Conservation (phyloP, 2,329 filamentous ascomycete species). For the Dothiorella sarmentorum region DNA sequence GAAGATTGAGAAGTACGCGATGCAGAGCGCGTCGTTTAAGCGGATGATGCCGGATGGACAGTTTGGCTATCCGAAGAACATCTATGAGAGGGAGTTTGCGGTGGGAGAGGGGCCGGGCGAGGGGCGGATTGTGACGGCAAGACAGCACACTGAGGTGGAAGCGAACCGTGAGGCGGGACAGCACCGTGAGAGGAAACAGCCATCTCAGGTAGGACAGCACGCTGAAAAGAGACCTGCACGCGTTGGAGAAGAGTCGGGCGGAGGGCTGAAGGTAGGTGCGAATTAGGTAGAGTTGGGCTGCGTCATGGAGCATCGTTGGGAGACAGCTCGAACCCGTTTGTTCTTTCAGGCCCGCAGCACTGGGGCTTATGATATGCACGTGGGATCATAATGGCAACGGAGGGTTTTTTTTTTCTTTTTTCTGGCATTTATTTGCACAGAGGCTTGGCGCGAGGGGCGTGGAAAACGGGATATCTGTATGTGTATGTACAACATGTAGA, state of each 20-base stretch:
- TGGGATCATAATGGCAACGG: too few species aligned
- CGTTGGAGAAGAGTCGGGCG: too few species aligned
- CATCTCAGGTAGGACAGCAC: too few species aligned
- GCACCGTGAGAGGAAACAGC: too few species aligned
- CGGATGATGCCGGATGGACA: not conserved
- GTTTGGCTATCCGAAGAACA: not conserved
- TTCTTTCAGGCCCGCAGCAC: too few species aligned
- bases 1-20: not conserved
- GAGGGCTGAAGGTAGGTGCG: not conserved
- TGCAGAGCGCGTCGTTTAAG: not conserved
- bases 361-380: not conserved
- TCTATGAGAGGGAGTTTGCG: not conserved
- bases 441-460: not conserved
- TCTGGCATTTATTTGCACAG: not conserved
- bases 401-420: too few species aligned
- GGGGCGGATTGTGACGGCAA: not conserved
- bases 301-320: too few species aligned
- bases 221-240: too few species aligned
- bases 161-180: too few species aligned
- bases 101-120: not conserved
- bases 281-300: not conserved
- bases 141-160: too few species aligned
- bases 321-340: too few species aligned
- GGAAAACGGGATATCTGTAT: not conserved
- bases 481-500: slow-evolving; percentile 6